Evolutionary conservation across 306 rosid genomes (phyloP), one percentile per base, ranked within the genome.

Genomic region (Luffa acutangula): DNA sequence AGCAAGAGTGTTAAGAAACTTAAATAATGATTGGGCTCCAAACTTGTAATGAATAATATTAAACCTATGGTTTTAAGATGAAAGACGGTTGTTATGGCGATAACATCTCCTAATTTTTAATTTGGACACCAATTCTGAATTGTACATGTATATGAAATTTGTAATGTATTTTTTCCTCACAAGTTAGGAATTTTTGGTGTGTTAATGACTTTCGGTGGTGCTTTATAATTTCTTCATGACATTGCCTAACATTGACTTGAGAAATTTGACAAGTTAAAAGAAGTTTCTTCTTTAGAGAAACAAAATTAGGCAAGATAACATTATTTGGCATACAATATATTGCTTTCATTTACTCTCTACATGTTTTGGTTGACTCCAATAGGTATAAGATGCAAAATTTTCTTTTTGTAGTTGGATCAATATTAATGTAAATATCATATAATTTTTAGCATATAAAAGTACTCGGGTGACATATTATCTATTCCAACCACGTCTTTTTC

Each of bases 241-340:
- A 64, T 34, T 64, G 70, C 70, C 70, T 64, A 64, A 66, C 74
- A 66, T 66, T 66, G 74, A 66, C 74, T 66, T 39, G 74, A 66
- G 74, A 7, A 39, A 39, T 39, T 66, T 66, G 14, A 37, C 12
- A 20, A 39, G 18, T 6, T 39, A 7, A 37, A 65, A 37, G 49
- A 8, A 18, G 4, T 65, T 39, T 65, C 48, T 65, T 65, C 4
- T 15, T 65, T 6, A 14, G 45, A 65, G 73, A 14, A 65, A 37
- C 33, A 66, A 39, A 41, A 66, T 66, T 66, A 66, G 74, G 49
- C 18, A 39, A 66, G 5, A 51, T 17, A 66, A 66, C 74, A 39
- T 65, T 36, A 39, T 65, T 36, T 65, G 25, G 20, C 49, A 66
- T 66, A 2, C 2, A 66, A 17, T 64, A 64, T 64, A 64, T 64